phyloP scores from a whole-genome alignment of 106 monocot genomes.

The Agapanthus africanus region DNA sequence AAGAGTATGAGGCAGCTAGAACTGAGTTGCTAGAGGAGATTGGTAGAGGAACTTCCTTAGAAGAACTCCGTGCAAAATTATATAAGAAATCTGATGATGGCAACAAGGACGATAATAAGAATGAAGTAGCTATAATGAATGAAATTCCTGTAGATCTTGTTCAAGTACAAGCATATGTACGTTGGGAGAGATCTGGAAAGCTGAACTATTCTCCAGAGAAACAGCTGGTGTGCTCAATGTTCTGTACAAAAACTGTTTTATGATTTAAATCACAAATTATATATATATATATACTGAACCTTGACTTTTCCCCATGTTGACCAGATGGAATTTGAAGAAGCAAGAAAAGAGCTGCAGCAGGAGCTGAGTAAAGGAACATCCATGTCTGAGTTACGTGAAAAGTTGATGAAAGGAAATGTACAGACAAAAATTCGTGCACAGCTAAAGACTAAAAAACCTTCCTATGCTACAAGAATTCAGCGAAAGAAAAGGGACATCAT shows the following conservation, averaged over 20 bases:
- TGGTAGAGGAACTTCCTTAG: slow-evolving; percentile 47
- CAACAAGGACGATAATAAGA: slow-evolving; percentile 7
- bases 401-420: slow-evolving; percentile 56
- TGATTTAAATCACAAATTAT: not conserved
- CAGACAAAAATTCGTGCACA: slow-evolving; percentile 55
- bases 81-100: slow-evolving; percentile 29
- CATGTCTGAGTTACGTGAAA: slow-evolving; percentile 42
- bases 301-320: slow-evolving; percentile 9
- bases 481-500: slow-evolving; percentile 68
- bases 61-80: slow-evolving; percentile 44
- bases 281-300: not conserved
- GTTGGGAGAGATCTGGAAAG: slow-evolving; percentile 76
- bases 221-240: slow-evolving; percentile 34
- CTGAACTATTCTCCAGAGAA: slow-evolving; percentile 65
- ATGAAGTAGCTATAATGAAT: slow-evolving; percentile 3
- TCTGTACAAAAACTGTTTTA: not conserved
- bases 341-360: slow-evolving; percentile 66
- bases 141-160: slow-evolving; percentile 56
- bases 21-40: slow-evolving; percentile 68
- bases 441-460: slow-evolving; percentile 55
- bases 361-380: slow-evolving; percentile 67
- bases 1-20: slow-evolving; percentile 87
- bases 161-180: slow-evolving; percentile 64
- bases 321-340: slow-evolving; percentile 84
- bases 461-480: slow-evolving; percentile 50